A percentile compares a stretch with the other conserved stretches of the same genome.
These are phyloP conservation scores for Chenopodium quinoa DNA, from an alignment of 148 eudicot species.

Conservation along the genomic window DNA sequence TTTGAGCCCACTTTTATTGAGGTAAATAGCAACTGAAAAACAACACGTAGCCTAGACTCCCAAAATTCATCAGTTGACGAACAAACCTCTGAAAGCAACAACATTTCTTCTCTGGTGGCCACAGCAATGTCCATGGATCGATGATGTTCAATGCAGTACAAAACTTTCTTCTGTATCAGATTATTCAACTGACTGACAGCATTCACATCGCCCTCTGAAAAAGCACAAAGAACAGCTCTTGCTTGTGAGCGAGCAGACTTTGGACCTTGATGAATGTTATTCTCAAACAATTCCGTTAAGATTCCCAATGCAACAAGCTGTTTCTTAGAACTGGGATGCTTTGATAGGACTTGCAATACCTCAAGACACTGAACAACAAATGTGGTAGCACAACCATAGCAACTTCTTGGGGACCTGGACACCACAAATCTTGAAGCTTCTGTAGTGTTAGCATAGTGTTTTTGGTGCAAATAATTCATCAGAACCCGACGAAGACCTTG, in stretches of 20 bases:
- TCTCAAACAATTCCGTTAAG: slow-evolving; percentile 93
- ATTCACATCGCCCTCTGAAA: slow-evolving; percentile 86
- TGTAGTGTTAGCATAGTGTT: slow-evolving; percentile 51
- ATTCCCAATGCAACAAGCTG: slow-evolving; percentile 93
- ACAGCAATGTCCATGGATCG: slow-evolving; percentile 97
- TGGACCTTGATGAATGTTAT: slow-evolving; percentile 97
- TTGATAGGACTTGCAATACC: slow-evolving; percentile 87
- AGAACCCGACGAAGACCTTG: slow-evolving; percentile 98
- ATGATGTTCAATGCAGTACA: slow-evolving; percentile 97
- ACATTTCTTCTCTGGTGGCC: slow-evolving; percentile 89
- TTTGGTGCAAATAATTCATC: slow-evolving; percentile 90
- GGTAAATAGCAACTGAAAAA: slow-evolving; percentile 88
- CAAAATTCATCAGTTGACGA: slow-evolving; percentile 96
- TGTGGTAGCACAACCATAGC: slow-evolving; percentile 97
- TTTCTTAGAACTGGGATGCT: slow-evolving; percentile 84
- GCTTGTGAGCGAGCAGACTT: slow-evolving; percentile 95
- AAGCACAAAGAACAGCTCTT: slow-evolving; percentile 94
- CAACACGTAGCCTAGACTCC: slow-evolving; percentile 96
- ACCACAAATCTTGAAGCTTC: slow-evolving; percentile 75
- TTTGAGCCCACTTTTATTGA: slow-evolving; percentile 90
- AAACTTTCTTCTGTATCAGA: slow-evolving; percentile 85
- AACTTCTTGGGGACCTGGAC: slow-evolving; percentile 86
- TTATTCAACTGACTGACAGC: slow-evolving; percentile 90
- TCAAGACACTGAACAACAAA: slow-evolving; percentile 96
- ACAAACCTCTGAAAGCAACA: slow-evolving; percentile 92